These are phyloP conservation scores for Orbilia ellipsospora DNA, from an alignment of 2,329 filamentous ascomycete species.

Conservation along the genomic window DNA sequence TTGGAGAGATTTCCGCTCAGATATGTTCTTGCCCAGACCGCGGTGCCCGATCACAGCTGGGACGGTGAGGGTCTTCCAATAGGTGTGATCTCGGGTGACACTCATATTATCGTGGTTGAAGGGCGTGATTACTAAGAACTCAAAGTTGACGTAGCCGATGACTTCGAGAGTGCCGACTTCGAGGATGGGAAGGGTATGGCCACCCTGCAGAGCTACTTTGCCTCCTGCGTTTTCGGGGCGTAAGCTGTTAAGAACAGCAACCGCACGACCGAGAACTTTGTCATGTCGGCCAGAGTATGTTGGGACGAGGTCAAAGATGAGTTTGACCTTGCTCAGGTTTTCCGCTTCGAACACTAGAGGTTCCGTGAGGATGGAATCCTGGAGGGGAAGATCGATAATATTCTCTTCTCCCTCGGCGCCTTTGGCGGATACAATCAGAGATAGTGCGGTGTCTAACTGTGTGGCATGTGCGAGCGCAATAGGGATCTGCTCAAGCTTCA, in stretches of 20 bases:
- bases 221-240: constrained; percentile 84
- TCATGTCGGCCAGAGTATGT: constrained; percentile 88
- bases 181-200: constrained; percentile 90
- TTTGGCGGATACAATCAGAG: constrained; percentile 85
- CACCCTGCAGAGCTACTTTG: constrained; percentile 90
- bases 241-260: constrained; percentile 86
- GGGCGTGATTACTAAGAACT: constrained; percentile 92
- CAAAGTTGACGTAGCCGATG: constrained; percentile 95
- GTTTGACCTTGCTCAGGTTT: constrained; percentile 82
- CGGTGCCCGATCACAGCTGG: constrained; percentile 71
- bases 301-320: constrained; percentile 93
- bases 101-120: constrained; percentile 95
- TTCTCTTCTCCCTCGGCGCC: constrained; percentile 87
- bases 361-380: constrained; percentile 92
- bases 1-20: constrained; percentile 85
- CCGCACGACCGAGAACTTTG: constrained; percentile 85
- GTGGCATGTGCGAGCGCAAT: constrained; percentile 89
- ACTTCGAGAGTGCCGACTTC: constrained; percentile 79
- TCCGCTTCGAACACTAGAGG: constrained; percentile 87
- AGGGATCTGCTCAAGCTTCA: constrained; percentile 88
- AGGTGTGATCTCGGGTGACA: constrained; percentile 88
- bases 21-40: constrained; percentile 89
- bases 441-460: constrained; percentile 92
- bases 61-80: constrained; percentile 89
- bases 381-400: constrained; percentile 89